Conservation (phyloP, 73 alveolate species). For the Urostyla sp. region DNA sequence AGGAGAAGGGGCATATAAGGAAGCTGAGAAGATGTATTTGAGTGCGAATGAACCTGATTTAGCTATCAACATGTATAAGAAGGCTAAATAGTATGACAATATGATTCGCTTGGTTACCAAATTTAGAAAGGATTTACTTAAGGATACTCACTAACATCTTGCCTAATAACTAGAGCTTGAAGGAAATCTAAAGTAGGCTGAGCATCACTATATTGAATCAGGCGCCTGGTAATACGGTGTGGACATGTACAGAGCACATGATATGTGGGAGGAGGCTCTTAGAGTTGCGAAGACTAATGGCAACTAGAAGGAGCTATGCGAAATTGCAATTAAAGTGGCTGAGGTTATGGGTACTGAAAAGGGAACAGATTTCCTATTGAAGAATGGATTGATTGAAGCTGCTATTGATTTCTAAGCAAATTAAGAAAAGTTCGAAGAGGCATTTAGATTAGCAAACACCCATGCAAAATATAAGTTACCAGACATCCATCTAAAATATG, state of each 20-base stretch:
- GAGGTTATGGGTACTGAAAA: slow-evolving; percentile 96
- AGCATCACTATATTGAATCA: slow-evolving; percentile 96
- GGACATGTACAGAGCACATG: slow-evolving; percentile 95
- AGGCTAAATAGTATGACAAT: slow-evolving; percentile 97
- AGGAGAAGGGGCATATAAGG: slow-evolving; percentile 91
- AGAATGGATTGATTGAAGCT: slow-evolving; percentile 97
- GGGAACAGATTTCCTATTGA: slow-evolving; percentile 92
- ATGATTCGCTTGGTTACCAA: slow-evolving; percentile 98
- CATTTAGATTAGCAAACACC: slow-evolving; percentile 94
- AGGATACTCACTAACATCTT: slow-evolving; percentile 91
- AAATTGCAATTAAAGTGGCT: slow-evolving; percentile 97
- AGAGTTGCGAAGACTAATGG: slow-evolving; percentile 99
- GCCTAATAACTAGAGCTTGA: slow-evolving; percentile 98
- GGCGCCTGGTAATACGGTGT: slow-evolving; percentile 98
- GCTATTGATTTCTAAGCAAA: slow-evolving; percentile 97
- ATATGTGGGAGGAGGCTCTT: slow-evolving; percentile 98
- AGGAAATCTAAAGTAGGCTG: slow-evolving; percentile 97
- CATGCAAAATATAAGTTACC: slow-evolving; percentile 96
- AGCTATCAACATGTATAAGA: slow-evolving; percentile 98
- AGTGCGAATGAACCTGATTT: slow-evolving; percentile 98
- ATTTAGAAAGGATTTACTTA: slow-evolving; percentile 95
- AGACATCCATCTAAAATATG: slow-evolving; percentile 97
- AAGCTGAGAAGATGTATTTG: slow-evolving; percentile 98
- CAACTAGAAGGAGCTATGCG: slow-evolving; percentile 94
- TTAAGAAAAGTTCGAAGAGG: slow-evolving; percentile 95